Conservation (phyloP, 768 basidiomycete genomes). For the Dictyophora rubrovolvata region DNA sequence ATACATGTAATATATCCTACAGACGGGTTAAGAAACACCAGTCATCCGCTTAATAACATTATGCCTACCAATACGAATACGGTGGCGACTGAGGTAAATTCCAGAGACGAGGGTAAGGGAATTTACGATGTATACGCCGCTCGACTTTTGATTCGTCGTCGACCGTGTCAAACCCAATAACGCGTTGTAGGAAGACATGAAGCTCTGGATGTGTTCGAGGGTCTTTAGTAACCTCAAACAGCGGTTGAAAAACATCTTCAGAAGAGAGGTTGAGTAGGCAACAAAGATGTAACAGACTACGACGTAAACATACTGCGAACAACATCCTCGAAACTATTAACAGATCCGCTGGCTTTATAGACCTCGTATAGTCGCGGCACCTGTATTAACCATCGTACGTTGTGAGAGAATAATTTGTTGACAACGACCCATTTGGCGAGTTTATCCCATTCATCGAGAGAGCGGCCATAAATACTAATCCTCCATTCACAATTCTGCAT, state of each 20-base stretch:
- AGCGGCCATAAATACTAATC: slow-evolving; percentile 87
- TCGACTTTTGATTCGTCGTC: slow-evolving; percentile 97
- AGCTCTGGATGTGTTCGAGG: slow-evolving; percentile 86
- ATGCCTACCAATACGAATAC: slow-evolving; percentile 82
- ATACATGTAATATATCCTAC: slow-evolving; percentile 94
- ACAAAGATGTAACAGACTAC: neutral
- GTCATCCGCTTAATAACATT: neutral
- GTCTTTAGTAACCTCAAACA: slow-evolving; percentile 94
- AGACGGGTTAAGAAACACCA: neutral
- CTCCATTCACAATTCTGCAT: slow-evolving; percentile 91
- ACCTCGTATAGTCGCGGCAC: slow-evolving; percentile 91
- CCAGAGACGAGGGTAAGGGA: slow-evolving; percentile 88
- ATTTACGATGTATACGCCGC: slow-evolving; percentile 84
- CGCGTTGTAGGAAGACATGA: slow-evolving; percentile 90
- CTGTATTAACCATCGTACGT: slow-evolving; percentile 97
- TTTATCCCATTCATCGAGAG: slow-evolving; percentile 88
- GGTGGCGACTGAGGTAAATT: slow-evolving; percentile 83
- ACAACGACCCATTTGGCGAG: slow-evolving; percentile 94
- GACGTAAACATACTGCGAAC: slow-evolving; percentile 59
- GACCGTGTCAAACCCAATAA: slow-evolving; percentile 96
- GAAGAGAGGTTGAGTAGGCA: neutral
- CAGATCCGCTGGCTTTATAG: slow-evolving; percentile 79
- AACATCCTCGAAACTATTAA: slow-evolving; percentile 85
- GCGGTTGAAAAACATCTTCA: slow-evolving; percentile 80
- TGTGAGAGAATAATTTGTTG: slow-evolving; percentile 90